phyloP scores from a whole-genome alignment of 805 yeast species.

The Jamesozyma spencerorum region DNA sequence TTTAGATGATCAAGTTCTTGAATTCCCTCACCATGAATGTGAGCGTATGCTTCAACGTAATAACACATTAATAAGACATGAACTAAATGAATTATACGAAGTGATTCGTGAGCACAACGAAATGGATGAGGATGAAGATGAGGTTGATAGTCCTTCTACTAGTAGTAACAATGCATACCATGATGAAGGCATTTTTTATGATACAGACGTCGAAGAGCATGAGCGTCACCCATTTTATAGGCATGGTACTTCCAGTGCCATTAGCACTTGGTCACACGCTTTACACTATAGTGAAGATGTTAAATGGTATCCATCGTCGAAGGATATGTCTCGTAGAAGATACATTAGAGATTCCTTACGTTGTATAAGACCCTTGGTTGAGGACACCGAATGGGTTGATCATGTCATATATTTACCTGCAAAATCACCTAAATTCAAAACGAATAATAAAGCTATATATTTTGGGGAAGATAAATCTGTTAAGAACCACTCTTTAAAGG shows the following conservation, averaged over 20 bases:
- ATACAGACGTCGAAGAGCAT: conserved; percentile 20
- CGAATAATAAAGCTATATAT: conserved; percentile 18
- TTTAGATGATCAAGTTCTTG: too few species aligned
- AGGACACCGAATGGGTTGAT: conserved; percentile 47
- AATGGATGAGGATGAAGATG: conserved; percentile 10
- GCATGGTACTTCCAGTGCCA: conserved; percentile 17
- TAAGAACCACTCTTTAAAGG: conserved; percentile 22
- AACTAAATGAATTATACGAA: conserved; percentile 48
- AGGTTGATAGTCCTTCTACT: background rate
- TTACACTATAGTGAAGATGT: conserved; percentile 22
- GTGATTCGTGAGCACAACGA: conserved; percentile 20
- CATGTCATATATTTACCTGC: conserved; percentile 33
- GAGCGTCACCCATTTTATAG: conserved; percentile 7
- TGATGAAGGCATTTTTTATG: conserved; percentile 23
- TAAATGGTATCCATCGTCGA: conserved; percentile 44
- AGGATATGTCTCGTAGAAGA: conserved; percentile 32
- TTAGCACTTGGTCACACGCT: conserved; percentile 18
- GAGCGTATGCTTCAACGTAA: conserved; percentile 2
- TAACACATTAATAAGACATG: conserved; percentile 42
- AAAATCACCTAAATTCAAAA: conserved; percentile 15
- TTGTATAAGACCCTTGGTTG: conserved; percentile 45
- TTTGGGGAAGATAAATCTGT: background rate
- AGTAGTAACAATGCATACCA: background rate
- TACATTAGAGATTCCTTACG: conserved; percentile 44
- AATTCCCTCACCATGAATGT: background rate